A percentile compares a stretch with the other conserved stretches of the same genome.
These are phyloP conservation scores for Daldinia sp. DNA, from an alignment of 2,329 filamentous ascomycete genomes.

Conservation along the genomic window DNA sequence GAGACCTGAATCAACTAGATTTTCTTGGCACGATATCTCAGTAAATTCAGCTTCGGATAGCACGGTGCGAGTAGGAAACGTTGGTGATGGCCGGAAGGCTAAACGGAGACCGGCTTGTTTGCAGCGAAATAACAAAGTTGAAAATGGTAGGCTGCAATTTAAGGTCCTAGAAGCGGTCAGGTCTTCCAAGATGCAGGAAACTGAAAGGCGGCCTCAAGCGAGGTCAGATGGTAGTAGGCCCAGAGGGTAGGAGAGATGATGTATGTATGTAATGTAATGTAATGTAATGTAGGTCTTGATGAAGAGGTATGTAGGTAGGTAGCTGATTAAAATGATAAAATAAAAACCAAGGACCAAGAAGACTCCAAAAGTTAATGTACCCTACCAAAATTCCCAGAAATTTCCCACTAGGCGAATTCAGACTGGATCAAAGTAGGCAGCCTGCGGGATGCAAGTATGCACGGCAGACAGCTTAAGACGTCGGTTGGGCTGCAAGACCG, in stretches of 20 bases:
- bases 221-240: slow-evolving; percentile 30
- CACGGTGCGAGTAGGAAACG: slow-evolving; percentile 22
- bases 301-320: slow-evolving; percentile 10
- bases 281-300: too few species aligned
- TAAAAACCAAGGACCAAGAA: slow-evolving; percentile 27
- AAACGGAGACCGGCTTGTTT: slow-evolving; percentile 37
- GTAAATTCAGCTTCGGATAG: slow-evolving; percentile 21
- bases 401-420: slow-evolving; percentile 31
- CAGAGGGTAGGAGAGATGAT: slow-evolving; percentile 24
- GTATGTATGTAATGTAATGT: too few species aligned
- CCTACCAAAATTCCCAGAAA: slow-evolving; percentile 28
- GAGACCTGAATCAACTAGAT: slow-evolving; percentile 24
- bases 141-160: slow-evolving; percentile 39
- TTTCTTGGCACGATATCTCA: slow-evolving; percentile 13
- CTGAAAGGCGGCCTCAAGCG: slow-evolving; percentile 19
- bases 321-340: too few species aligned
- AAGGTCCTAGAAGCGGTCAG: slow-evolving; percentile 34
- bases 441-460: slow-evolving; percentile 33
- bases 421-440: slow-evolving; percentile 30
- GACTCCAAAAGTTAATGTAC: slow-evolving; percentile 18
- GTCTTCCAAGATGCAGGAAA: slow-evolving; percentile 30
- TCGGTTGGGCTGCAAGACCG: slow-evolving; percentile 46
- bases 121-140: slow-evolving; percentile 25
- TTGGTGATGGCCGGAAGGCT: slow-evolving; percentile 28
- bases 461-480: slow-evolving; percentile 35